These are phyloP conservation scores for Claviceps citrina DNA, from an alignment of 2,329 filamentous ascomycete genomes.

Conservation along the genomic window DNA sequence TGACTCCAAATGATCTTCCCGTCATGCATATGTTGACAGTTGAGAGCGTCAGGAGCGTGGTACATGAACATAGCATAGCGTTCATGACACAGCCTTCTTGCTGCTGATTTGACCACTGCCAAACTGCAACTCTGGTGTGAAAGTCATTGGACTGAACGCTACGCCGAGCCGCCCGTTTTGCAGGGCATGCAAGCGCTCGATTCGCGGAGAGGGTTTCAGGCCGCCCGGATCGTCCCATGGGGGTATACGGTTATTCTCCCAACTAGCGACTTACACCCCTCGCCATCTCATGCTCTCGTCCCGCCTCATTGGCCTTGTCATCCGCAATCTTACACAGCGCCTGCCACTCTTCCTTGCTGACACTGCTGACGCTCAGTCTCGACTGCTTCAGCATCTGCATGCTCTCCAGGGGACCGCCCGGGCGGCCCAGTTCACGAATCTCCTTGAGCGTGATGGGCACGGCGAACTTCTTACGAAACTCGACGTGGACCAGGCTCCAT, in stretches of 20 bases:
- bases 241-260: not conserved
- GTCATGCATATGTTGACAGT: not conserved
- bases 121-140: not conserved
- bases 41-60: not conserved
- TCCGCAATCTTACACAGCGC: slow-evolving; percentile 40
- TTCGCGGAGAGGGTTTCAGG: not conserved
- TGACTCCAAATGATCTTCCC: not conserved
- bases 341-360: slow-evolving; percentile 49
- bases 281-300: slow-evolving; percentile 20
- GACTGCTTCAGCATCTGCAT: slow-evolving; percentile 76
- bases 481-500: slow-evolving; percentile 83
- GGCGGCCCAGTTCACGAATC: slow-evolving; percentile 47
- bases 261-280: not conserved
- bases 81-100: not conserved
- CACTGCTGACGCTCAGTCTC: slow-evolving; percentile 66
- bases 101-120: not conserved
- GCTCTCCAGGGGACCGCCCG: slow-evolving; percentile 43
- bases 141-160: not conserved
- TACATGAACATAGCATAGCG: not conserved
- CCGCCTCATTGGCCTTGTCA: slow-evolving; percentile 24
- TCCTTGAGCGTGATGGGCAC: slow-evolving; percentile 55
- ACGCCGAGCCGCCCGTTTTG: not conserved
- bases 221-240: not conserved
- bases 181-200: not conserved
- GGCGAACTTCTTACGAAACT: slow-evolving; percentile 70